Evolutionary conservation across 352 stramenopile species (phyloP).

Genomic region (Phytophthora lateralis): DNA sequence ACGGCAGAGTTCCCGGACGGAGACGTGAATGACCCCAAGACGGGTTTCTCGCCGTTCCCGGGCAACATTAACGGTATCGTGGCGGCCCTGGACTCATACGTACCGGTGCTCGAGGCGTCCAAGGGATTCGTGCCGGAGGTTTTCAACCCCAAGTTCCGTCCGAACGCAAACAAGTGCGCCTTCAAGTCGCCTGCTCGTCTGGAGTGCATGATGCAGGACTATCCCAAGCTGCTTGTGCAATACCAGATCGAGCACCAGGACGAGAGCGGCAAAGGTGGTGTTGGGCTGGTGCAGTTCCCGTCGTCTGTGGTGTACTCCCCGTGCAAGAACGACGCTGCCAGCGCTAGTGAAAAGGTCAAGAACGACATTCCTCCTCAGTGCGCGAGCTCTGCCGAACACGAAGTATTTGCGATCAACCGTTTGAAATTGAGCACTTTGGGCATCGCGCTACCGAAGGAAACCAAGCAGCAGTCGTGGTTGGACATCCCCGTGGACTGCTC

Average conservation of each 20-base stretch:
- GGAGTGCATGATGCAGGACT: slow-evolving; percentile 86
- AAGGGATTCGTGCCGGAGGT: slow-evolving; percentile 68
- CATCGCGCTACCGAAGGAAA: slow-evolving; percentile 21
- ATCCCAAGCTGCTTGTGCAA: slow-evolving; percentile 63
- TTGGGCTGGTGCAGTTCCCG: slow-evolving; percentile 63
- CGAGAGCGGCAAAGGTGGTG: slow-evolving; percentile 19
- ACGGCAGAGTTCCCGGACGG: slow-evolving; percentile 54
- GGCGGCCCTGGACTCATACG: slow-evolving; percentile 53
- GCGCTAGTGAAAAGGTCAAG: slow-evolving; percentile 52
- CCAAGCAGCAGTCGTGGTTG: slow-evolving; percentile 41
- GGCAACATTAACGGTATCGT: slow-evolving; percentile 83
- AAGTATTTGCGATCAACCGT: slow-evolving; percentile 58
- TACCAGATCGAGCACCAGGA: slow-evolving; percentile 29
- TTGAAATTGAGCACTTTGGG: slow-evolving; percentile 44
- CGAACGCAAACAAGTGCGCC: slow-evolving; percentile 31
- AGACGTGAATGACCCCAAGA: slow-evolving; percentile 64
- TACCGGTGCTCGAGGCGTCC: slow-evolving; percentile 50
- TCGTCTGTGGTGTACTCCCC: slow-evolving; percentile 70
- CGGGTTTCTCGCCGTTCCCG: slow-evolving; percentile 63
- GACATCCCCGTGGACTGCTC: slow-evolving; percentile 53
- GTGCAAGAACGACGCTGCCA: slow-evolving; percentile 73
- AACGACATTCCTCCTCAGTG: slow-evolving; percentile 68
- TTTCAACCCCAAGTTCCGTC: slow-evolving; percentile 71
- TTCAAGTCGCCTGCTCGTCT: slow-evolving; percentile 73
- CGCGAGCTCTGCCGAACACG: slow-evolving; percentile 66